phyloP scores from a whole-genome alignment of 306 rosid species.

The Inga oerstediana region DNA sequence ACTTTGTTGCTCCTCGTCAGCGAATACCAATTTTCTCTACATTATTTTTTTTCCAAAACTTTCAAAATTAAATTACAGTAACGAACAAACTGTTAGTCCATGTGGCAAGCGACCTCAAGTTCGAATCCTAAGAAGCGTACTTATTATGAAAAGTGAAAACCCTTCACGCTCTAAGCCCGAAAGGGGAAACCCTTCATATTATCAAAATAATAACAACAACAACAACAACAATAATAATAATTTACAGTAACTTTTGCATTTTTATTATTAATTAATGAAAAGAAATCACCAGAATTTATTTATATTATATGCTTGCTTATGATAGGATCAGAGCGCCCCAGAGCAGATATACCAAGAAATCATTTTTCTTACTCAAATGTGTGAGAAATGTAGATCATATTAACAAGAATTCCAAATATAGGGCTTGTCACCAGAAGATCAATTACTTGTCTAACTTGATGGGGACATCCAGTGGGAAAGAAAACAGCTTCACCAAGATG shows the following conservation, averaged over 20 bases:
- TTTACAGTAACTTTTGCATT: not conserved
- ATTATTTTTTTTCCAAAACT: not conserved
- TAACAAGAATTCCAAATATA: constrained; percentile 3
- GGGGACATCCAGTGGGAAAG: no score
- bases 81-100: no score
- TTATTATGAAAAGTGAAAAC: no score
- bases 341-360: not conserved
- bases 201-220: no score
- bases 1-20: no score
- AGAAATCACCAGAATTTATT: not conserved
- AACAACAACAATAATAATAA: no score
- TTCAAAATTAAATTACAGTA: not conserved
- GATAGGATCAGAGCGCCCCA: not conserved
- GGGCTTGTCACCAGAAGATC: constrained; percentile 22
- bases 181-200: no score
- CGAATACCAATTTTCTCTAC: no score
- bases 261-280: not conserved
- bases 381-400: not conserved
- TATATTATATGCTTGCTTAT: not conserved
- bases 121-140: no score
- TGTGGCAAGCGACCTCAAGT: no score
- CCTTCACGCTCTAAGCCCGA: no score
- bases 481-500: constrained; percentile 64
- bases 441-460: not conserved
- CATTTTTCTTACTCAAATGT: no score